Evolutionary conservation across 805 yeast genomes (phyloP).

Genomic region (Pichia occidentalis): DNA sequence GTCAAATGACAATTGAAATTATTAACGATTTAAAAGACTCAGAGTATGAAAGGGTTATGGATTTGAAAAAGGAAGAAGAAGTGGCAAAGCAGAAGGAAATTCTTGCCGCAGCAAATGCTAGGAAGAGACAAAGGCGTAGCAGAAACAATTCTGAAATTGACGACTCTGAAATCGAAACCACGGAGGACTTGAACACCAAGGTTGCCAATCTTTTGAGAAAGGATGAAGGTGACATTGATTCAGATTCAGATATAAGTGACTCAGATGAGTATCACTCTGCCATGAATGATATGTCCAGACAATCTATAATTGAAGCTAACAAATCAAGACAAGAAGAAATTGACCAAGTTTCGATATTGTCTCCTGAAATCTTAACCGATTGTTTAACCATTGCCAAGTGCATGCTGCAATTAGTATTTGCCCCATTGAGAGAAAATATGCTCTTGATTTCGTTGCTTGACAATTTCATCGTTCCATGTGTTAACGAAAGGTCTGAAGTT

Average conservation of each 20-base stretch:
- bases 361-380: conserved; percentile 45
- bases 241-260: conserved; percentile 20
- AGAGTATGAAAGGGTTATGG: conserved; percentile 31
- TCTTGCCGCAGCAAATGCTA: not conserved
- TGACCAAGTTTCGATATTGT: conserved; percentile 35
- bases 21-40: conserved; percentile 79
- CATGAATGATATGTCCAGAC: conserved; percentile 26
- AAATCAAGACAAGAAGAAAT: conserved; percentile 28
- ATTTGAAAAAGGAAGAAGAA: conserved; percentile 2
- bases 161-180: conserved; percentile 12
- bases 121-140: conserved; percentile 6
- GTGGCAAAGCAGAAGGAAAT: not conserved
- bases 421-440: conserved; percentile 57
- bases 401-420: conserved; percentile 60
- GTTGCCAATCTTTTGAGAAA: not conserved
- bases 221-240: conserved; percentile 16
- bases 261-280: conserved; percentile 25
- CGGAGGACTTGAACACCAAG: not conserved
- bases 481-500: conserved; percentile 45
- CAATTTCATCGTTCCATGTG: conserved; percentile 73
- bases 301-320: conserved; percentile 28
- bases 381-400: conserved; percentile 65
- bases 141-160: not conserved
- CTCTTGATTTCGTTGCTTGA: conserved; percentile 65
- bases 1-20: conserved; percentile 77